Evolutionary conservation across 768 basidiomycete genomes (phyloP).

Genomic region (Galerina marginata): DNA sequence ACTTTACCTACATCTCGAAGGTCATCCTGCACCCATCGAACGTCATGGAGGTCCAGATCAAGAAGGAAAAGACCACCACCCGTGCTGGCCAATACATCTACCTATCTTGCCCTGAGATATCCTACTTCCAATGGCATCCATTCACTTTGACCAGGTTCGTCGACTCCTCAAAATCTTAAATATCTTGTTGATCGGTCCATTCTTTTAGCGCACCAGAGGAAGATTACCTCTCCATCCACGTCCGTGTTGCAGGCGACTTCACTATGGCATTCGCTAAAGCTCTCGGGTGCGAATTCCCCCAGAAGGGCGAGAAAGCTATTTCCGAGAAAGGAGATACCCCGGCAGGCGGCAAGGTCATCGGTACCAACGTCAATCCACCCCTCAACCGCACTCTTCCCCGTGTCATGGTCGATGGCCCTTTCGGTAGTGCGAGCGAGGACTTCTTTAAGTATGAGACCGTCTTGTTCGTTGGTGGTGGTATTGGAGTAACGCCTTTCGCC

Average conservation of each 20-base stretch:
- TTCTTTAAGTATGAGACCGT: conserved; percentile 90
- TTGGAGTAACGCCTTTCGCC: conserved; percentile 96
- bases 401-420: conserved; percentile 96
- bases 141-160: conserved; percentile 88
- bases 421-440: conserved; percentile 91
- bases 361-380: conserved; percentile 59
- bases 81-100: conserved; percentile 95
- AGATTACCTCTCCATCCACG: conserved; percentile 93
- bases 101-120: conserved; percentile 87
- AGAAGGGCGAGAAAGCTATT: conserved; percentile 45
- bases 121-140: conserved; percentile 97
- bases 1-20: conserved; percentile 91
- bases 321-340: conserved; percentile 40
- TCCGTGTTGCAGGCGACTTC: conserved; percentile 92
- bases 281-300: conserved; percentile 81
- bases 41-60: conserved; percentile 95
- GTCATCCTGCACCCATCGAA: conserved; percentile 95
- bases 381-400: conserved; percentile 81
- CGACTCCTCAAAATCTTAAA: conserved; percentile 1
- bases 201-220: conserved; percentile 85
- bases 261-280: conserved; percentile 81
- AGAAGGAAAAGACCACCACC: conserved; percentile 88
- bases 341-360: conserved; percentile 64
- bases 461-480: conserved; percentile 90
- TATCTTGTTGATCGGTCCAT: background rate